Percentiles rank a stretch among this genome's conserved stretches.
These are phyloP conservation scores for Diospyros lotus DNA, from an alignment of 148 eudicot species.

Conservation along the genomic window DNA sequence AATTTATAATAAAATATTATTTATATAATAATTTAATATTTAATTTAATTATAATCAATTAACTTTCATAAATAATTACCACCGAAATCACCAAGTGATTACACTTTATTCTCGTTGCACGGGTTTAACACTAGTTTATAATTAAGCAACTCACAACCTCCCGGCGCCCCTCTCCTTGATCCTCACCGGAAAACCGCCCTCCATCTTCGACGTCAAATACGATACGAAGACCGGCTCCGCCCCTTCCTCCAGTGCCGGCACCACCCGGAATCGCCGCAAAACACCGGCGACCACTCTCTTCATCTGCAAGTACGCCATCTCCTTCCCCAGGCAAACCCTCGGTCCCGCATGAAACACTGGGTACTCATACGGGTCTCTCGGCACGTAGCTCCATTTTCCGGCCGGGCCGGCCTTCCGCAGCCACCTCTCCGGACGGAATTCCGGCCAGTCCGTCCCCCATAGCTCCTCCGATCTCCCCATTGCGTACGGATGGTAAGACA, in stretches of 20 bases:
- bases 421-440: slow-evolving; percentile 23
- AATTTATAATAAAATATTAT: no score
- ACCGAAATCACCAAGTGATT: no score
- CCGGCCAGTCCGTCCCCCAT: slow-evolving; percentile 27
- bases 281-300: slow-evolving; percentile 23
- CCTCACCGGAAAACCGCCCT: slow-evolving; percentile 27
- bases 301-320: slow-evolving; percentile 35
- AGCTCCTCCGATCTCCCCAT: slow-evolving; percentile 30
- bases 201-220: slow-evolving; percentile 23
- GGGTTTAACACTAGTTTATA: no score
- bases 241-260: slow-evolving; percentile 7
- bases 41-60: no score
- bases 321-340: slow-evolving; percentile 30
- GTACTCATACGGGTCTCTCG: slow-evolving; percentile 15
- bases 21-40: no score
- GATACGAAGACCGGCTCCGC: slow-evolving; percentile 17
- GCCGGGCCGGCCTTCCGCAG: background rate
- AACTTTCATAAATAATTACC: no score
- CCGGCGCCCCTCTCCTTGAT: slow-evolving; percentile 6
- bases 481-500: slow-evolving; percentile 20
- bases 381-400: slow-evolving; percentile 9
- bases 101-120: no score
- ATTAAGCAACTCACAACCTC: no score
- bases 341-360: slow-evolving; percentile 33
- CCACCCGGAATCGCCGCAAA: slow-evolving; percentile 17